A percentile compares a stretch with the other conserved stretches of the same genome.
phyloP scores from a whole-genome alignment of 805 yeast genomes.

The Diddensiella caesifluorescens region DNA sequence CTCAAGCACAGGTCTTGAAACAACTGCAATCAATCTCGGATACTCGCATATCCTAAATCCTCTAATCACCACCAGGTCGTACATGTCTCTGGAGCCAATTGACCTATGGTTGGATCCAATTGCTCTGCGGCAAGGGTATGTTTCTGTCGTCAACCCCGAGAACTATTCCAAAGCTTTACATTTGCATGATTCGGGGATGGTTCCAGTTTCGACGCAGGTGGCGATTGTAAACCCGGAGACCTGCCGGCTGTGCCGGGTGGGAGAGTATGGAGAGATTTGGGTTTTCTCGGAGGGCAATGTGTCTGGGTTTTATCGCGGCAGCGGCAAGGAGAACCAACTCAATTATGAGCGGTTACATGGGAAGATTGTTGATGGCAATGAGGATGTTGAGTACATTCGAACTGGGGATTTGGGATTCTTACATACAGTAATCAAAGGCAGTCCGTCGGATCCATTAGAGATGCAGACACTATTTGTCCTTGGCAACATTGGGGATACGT shows the following conservation, averaged over 20 bases:
- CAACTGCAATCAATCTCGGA: slow-evolving; percentile 67
- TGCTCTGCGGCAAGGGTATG: slow-evolving; percentile 83
- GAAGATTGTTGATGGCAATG: slow-evolving; percentile 57
- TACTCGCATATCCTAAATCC: slow-evolving; percentile 80
- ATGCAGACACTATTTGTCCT: slow-evolving; percentile 79
- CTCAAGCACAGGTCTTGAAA: slow-evolving; percentile 56
- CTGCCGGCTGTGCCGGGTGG: slow-evolving; percentile 64
- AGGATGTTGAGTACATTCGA: slow-evolving; percentile 61
- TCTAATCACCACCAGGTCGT: slow-evolving; percentile 76
- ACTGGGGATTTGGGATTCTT: slow-evolving; percentile 95
- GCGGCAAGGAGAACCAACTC: slow-evolving; percentile 49
- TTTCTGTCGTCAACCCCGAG: slow-evolving; percentile 70
- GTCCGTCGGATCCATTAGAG: slow-evolving; percentile 36
- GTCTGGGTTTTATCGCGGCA: slow-evolving; percentile 49
- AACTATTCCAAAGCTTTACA: slow-evolving; percentile 65
- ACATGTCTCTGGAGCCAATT: slow-evolving; percentile 81
- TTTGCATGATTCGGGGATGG: slow-evolving; percentile 92
- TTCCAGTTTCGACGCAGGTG: slow-evolving; percentile 88
- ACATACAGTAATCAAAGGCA: slow-evolving; percentile 52
- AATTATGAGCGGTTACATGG: slow-evolving; percentile 55
- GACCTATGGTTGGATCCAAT: slow-evolving; percentile 82
- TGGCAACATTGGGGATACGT: slow-evolving; percentile 79
- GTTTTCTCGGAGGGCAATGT: slow-evolving; percentile 84
- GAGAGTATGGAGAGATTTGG: slow-evolving; percentile 98
- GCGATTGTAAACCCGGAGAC: slow-evolving; percentile 97